Evolutionary conservation across 352 stramenopile genomes (phyloP).

Genomic region (Globisporangium okanoganense): DNA sequence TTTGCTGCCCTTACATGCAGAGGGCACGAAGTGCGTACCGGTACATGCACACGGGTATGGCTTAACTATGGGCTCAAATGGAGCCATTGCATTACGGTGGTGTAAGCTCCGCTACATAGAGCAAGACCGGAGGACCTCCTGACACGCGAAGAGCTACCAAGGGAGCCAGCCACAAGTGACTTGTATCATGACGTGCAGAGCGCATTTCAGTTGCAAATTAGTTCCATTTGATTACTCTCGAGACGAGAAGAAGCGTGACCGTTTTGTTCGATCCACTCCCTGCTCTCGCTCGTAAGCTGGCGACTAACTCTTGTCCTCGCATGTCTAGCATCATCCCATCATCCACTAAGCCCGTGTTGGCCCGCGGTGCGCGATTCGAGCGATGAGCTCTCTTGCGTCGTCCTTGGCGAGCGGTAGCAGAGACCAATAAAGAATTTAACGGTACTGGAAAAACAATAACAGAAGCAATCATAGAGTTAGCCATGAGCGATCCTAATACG

Average conservation of each 20-base stretch:
- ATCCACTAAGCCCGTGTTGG: slow-evolving; percentile 24
- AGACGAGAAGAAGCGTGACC: slow-evolving; percentile 6
- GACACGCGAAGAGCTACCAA: no score
- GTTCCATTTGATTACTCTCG: slow-evolving; percentile 52
- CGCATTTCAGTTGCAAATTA: slow-evolving; percentile 29
- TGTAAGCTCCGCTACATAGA: no score
- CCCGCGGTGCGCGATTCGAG: background rate
- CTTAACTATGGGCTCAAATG: no score
- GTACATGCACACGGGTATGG: no score
- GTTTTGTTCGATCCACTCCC: slow-evolving; percentile 16
- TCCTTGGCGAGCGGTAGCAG: slow-evolving; percentile 15
- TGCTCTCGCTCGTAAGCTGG: slow-evolving; percentile 22
- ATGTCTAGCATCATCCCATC: slow-evolving; percentile 44
- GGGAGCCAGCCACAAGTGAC: no score
- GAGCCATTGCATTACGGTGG: no score
- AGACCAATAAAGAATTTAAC: slow-evolving; percentile 61
- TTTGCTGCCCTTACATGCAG: background rate
- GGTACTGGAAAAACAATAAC: slow-evolving; percentile 40
- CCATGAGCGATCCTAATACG: background rate
- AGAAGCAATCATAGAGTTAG: slow-evolving; percentile 3
- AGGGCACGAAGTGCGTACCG: no score
- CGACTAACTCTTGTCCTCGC: slow-evolving; percentile 43
- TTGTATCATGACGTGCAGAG: no score
- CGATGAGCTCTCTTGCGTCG: slow-evolving; percentile 1
- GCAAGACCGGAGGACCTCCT: no score